Evolutionary conservation across 768 basidiomycete genomes (phyloP).

Genomic region (Leccinum subtestaceum): DNA sequence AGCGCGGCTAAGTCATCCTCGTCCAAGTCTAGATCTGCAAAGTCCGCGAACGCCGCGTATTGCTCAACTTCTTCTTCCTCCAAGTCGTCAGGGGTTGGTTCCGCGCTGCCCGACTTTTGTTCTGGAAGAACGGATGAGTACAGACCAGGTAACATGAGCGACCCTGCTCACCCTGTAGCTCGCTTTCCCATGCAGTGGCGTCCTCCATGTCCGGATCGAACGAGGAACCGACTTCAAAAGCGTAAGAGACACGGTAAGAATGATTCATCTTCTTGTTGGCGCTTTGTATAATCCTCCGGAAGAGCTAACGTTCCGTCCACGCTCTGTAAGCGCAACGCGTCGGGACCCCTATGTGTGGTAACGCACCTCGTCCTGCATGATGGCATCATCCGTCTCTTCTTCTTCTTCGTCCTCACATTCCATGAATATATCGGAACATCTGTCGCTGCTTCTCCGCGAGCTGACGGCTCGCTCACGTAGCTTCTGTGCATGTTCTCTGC

Average conservation of each 20-base stretch:
- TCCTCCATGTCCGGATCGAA: conserved; percentile 75
- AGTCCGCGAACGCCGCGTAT: conserved; percentile 38
- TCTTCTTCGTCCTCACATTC: conserved; percentile 46
- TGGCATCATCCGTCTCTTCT: conserved; percentile 55
- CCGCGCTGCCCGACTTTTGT: conserved; percentile 1
- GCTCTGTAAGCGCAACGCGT: conserved; percentile 7
- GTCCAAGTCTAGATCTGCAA: conserved; percentile 41
- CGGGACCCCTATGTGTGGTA: neutral
- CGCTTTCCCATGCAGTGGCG: conserved; percentile 55
- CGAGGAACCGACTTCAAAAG: conserved; percentile 69
- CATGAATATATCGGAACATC: conserved; percentile 43
- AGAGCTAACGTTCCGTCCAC: conserved; percentile 46
- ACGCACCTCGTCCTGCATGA: conserved; percentile 62
- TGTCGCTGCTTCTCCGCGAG: conserved; percentile 45
- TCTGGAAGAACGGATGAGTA: conserved; percentile 8
- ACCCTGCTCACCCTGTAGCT: conserved; percentile 41
- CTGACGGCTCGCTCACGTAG: conserved; percentile 49
- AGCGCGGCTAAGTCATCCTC: conserved; percentile 15
- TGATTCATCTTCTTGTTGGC: conserved; percentile 48
- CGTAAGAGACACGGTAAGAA: conserved; percentile 61
- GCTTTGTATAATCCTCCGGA: conserved; percentile 60
- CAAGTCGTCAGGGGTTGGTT: conserved; percentile 43
- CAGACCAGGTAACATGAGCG: neutral
- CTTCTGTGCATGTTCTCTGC: conserved; percentile 57
- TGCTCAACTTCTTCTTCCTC: conserved; percentile 50